Evolutionary conservation across 441 rosid genomes (phyloP), one percentile per base, ranked within the genome.

Genomic region (Aleurites moluccanus): DNA sequence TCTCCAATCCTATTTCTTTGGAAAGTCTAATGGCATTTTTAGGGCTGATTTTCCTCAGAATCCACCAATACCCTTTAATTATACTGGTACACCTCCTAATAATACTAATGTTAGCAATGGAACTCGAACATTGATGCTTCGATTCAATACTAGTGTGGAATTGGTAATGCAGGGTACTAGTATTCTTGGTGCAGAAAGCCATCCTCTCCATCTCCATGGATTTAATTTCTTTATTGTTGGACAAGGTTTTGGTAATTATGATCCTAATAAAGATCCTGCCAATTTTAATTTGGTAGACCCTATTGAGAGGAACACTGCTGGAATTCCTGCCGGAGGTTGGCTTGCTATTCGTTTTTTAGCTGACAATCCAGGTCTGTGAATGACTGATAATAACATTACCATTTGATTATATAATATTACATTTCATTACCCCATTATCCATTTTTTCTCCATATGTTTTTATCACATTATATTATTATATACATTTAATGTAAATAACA

Each of bases 171-270:
- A 89, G 44, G 96, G 73, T 72, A 91, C 94, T 2, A 89, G 87
- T 70, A 86, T 92, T 56, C 79, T 92, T 45, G 94, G 92, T 55
- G 88, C 87, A 3, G 94, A 92, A 70, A 87, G 90, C 70, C 97
- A 91, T 73, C 97, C 94, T 50, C 67, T 91, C 4, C 96, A 92
- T 77, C 80, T 89, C 44, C 97, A 89, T 79, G 91, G 97, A n/a
- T 87, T 63, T 73, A 88, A 89, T 70, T 87, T 90, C 76, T 91
- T 69, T 18, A 84, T 91, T 52, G 88, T 91, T 35, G 94, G 92
- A 18, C 88, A 81, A 76, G 94, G 90, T 18, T 86, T 84, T 16
- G 97, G 97, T 2, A 90, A 88, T 75, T 90, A 79, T 67, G 75
- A 91, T 76, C 83, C 88, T 20, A 73, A 42, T 23, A 80, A 78